Base-by-base conservation (phyloP, 208 protist genomes). In the Acanthamoeba culbertsoni region DNA sequence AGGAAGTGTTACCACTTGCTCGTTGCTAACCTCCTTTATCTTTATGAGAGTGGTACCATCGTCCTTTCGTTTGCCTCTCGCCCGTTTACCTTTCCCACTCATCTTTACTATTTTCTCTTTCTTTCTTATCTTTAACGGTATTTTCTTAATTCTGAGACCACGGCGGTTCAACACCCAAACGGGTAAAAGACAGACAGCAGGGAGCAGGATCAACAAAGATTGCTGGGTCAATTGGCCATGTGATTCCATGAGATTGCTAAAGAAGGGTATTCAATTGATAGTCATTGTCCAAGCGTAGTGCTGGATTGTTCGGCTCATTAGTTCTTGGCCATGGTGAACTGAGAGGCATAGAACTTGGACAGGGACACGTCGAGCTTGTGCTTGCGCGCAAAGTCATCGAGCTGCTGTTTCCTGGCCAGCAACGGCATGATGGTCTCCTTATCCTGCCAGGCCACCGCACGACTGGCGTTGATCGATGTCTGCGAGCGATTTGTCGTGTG, bases 291-390 rank as follows among this genome's bases (percentile, higher is more conserved):
- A n/a, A n/a, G n/a, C n/a, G n/a, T n/a, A n/a, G n/a, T n/a, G n/a
- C n/a, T n/a, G n/a, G n/a, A n/a, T n/a, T n/a, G n/a, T n/a, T n/a
- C n/a, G n/a, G n/a, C n/a, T n/a, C n/a, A n/a, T 77, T n/a, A 77
- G 33, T n/a, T n/a, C 79, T 89, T 89, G 53, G 23, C 51, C 46
- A 89, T 68, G 46, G 79, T 43, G 37, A 89, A 89, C 79, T 89
- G 79, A 23, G 79, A 89, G 79, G 79, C 79, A 37, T 89, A 89
- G 79, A 89, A 89, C 79, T 89, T 89, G 79, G 53, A 68, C 35
- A 89, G 53, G 37, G 79, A 89, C 26, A 68, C 53, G 42, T 89
- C 79, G 79, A 89, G 26, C 79, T 89, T 89, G 79, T 89, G 79
- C 79, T 89, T 89, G 46, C 79, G 46, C 2, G 18, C 79, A 63